Percentiles rank a stretch among this genome's conserved stretches.
These are phyloP conservation scores for Marasmius sp. DNA, from an alignment of 1,284 basidiomycete species.

Conservation along the genomic window DNA sequence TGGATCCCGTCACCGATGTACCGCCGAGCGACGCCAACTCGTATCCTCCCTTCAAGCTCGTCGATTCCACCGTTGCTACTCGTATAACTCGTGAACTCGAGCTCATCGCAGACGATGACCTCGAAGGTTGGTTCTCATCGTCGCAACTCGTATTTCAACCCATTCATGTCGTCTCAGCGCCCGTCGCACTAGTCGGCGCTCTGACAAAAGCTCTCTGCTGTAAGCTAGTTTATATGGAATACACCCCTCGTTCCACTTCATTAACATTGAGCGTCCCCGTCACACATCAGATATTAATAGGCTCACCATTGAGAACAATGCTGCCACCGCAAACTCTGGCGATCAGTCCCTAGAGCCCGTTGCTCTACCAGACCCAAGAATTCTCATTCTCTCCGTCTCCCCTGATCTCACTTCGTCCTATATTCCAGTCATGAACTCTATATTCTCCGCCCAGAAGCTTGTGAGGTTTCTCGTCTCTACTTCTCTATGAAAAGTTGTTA, in stretches of 20 bases:
- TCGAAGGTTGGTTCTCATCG: conserved; percentile 44
- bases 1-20: conserved; percentile 43
- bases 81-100: conserved; percentile 66
- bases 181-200: conserved; percentile 81
- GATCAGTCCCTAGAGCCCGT: conserved; percentile 35
- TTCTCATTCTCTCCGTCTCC: conserved; percentile 91
- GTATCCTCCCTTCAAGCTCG: conserved; percentile 79
- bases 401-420: conserved; percentile 86
- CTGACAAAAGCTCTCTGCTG: conserved; percentile 89
- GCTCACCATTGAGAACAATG: conserved; percentile 46
- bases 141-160: not conserved
- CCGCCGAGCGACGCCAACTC: conserved; percentile 68
- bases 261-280: not conserved
- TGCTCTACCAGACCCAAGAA: conserved; percentile 71
- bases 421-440: conserved; percentile 98
- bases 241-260: not conserved
- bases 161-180: conserved; percentile 34
- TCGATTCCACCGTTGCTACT: conserved; percentile 67
- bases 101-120: conserved; percentile 42
- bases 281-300: conserved; percentile 77
- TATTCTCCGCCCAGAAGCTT: conserved; percentile 97
- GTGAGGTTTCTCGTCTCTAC: conserved; percentile 41
- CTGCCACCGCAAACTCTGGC: conserved; percentile 29
- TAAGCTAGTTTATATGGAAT: conserved; percentile 38
- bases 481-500: conserved; percentile 4